Conservation (phyloP, 2,329 filamentous ascomycete genomes). For the Drechslera avenae region DNA sequence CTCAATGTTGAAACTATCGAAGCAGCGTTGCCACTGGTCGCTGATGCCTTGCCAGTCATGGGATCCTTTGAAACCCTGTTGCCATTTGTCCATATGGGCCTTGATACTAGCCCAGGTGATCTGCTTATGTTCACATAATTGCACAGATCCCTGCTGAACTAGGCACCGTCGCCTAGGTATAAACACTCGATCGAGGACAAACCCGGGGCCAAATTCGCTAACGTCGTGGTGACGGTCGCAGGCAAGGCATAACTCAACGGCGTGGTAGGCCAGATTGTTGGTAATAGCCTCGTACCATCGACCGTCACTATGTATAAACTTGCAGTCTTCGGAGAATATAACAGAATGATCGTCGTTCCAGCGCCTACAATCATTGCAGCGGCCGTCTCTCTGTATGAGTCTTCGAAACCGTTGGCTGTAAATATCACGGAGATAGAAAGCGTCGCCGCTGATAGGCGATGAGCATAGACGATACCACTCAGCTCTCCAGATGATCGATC, state of each 20-base stretch:
- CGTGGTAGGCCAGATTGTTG: too few species aligned
- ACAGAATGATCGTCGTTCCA: background rate
- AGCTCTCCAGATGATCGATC: too few species aligned
- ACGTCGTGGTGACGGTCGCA: background rate
- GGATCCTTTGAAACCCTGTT: slow-evolving; percentile 2
- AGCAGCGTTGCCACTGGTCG: slow-evolving; percentile 22
- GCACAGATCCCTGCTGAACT: slow-evolving; percentile 23
- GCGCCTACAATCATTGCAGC: background rate
- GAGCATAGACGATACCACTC: background rate
- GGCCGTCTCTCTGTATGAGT: background rate
- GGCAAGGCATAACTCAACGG: background rate
- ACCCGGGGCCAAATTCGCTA: background rate
- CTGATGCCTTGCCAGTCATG: slow-evolving; percentile 2
- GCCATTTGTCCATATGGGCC: slow-evolving; percentile 21
- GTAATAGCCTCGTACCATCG: too few species aligned
- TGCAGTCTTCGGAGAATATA: background rate
- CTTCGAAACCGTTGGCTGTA: background rate
- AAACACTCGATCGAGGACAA: background rate
- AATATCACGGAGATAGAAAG: background rate
- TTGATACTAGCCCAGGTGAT: slow-evolving; percentile 28
- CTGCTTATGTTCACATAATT: slow-evolving; percentile 22
- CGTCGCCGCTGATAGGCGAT: background rate
- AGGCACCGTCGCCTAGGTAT: slow-evolving; percentile 10
- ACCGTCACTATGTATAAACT: background rate
- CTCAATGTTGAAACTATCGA: slow-evolving; percentile 24